A percentile compares a stretch with the other conserved stretches of the same genome.
Evolutionary conservation across 2,329 filamentous ascomycete species (phyloP).

Genomic region (Pezicula neosporulosa): DNA sequence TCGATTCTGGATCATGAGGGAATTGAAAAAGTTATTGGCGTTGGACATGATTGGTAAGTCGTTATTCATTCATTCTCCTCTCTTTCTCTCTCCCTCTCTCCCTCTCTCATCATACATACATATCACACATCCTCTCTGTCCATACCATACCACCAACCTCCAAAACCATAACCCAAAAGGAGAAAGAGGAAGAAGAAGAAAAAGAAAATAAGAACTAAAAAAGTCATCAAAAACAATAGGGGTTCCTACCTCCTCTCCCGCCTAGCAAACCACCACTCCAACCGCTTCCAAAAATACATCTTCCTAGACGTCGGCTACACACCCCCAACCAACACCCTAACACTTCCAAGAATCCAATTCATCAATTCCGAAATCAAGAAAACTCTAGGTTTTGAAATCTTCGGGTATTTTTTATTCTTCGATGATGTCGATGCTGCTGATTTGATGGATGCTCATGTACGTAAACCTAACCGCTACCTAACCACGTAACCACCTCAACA

Average conservation of each 20-base stretch:
- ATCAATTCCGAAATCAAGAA: constrained; percentile 10
- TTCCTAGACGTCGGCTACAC: constrained; percentile 16
- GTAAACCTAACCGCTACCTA: no score
- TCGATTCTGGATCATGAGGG: constrained; percentile 27
- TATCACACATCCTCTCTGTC: no score
- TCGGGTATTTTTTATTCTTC: constrained; percentile 20
- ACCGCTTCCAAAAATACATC: constrained; percentile 10
- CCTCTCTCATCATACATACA: not conserved
- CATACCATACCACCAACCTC: no score
- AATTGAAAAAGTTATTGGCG: constrained; percentile 6
- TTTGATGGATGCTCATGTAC: constrained; percentile 13
- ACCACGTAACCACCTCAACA: no score
- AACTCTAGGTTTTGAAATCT: constrained; percentile 11
- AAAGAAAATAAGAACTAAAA: not conserved
- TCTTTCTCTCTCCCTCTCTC: not conserved
- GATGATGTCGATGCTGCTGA: constrained; percentile 13
- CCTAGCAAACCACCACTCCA: constrained; percentile 11
- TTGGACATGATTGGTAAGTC: constrained; percentile 11
- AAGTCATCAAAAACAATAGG: not conserved
- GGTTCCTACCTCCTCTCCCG: constrained; percentile 16
- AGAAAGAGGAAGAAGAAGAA: no score
- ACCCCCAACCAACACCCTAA: constrained; percentile 2
- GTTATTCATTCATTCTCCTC: not conserved
- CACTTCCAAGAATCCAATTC: constrained; percentile 4
- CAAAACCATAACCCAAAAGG: no score